Evolutionary conservation across 2,329 filamentous ascomycete species (phyloP).

Genomic region (Venturia pyrina): DNA sequence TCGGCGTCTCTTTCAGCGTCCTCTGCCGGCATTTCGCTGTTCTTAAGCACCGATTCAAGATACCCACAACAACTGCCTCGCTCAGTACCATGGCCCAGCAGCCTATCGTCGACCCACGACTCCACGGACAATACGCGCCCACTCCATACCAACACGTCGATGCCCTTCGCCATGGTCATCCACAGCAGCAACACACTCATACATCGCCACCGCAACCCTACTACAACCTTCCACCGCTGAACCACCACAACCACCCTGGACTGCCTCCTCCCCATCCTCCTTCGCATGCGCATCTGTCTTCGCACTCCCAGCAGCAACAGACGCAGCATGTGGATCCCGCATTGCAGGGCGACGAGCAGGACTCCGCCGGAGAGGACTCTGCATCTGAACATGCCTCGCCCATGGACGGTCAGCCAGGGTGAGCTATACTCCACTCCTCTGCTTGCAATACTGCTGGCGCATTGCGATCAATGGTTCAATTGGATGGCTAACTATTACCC

Average conservation of each 20-base stretch:
- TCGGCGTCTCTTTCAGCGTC: neutral
- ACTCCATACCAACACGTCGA: neutral
- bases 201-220: neutral
- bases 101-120: neutral
- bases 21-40: neutral
- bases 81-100: neutral
- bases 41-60: neutral
- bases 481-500: neutral
- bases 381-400: neutral
- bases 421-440: neutral
- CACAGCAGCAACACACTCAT: neutral
- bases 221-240: neutral
- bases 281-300: neutral
- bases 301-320: neutral
- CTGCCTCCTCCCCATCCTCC: neutral
- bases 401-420: neutral
- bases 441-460: neutral
- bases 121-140: neutral
- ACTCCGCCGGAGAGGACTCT: neutral
- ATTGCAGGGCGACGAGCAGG: neutral
- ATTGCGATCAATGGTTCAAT: neutral
- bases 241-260: neutral
- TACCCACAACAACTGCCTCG: neutral
- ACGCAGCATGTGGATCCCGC: slow-evolving; percentile 6
- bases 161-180: neutral